These are phyloP conservation scores for Phialocephala sp. DNA, from an alignment of 2,329 filamentous ascomycete species.

Conservation along the genomic window DNA sequence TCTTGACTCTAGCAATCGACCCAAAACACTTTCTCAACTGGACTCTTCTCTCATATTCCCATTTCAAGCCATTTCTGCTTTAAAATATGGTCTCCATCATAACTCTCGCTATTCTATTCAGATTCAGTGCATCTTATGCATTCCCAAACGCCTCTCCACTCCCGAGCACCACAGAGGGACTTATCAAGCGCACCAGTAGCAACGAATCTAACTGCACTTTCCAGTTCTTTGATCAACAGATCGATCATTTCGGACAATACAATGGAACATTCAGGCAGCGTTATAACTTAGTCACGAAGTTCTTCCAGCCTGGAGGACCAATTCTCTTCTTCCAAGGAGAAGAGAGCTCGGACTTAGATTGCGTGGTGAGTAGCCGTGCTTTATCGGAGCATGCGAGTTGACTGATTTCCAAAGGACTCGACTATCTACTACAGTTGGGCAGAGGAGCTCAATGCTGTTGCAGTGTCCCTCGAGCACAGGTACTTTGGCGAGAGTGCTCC, in stretches of 20 bases:
- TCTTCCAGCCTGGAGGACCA: not conserved
- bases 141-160: too few relatives aligned
- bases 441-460: not conserved
- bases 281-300: not conserved
- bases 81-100: too few relatives aligned
- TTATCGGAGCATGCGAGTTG: not conserved
- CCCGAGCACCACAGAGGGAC: too few relatives aligned
- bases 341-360: not conserved
- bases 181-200: not conserved
- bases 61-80: too few relatives aligned
- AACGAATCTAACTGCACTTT: not conserved
- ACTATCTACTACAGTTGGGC: not conserved
- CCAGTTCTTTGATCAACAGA: not conserved
- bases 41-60: too few relatives aligned
- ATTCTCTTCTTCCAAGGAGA: not conserved
- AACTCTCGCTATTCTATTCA: too few relatives aligned
- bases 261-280: slow-evolving; percentile 1
- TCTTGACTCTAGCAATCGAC: too few relatives aligned
- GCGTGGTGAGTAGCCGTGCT: not conserved
- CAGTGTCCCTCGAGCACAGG: not conserved
- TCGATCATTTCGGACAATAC: not conserved
- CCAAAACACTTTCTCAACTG: too few relatives aligned
- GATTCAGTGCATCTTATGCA: too few relatives aligned
- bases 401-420: not conserved
- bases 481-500: slow-evolving; percentile 4